Base-by-base conservation (phyloP, 257 asterid species). In the Solanum rostratum region DNA sequence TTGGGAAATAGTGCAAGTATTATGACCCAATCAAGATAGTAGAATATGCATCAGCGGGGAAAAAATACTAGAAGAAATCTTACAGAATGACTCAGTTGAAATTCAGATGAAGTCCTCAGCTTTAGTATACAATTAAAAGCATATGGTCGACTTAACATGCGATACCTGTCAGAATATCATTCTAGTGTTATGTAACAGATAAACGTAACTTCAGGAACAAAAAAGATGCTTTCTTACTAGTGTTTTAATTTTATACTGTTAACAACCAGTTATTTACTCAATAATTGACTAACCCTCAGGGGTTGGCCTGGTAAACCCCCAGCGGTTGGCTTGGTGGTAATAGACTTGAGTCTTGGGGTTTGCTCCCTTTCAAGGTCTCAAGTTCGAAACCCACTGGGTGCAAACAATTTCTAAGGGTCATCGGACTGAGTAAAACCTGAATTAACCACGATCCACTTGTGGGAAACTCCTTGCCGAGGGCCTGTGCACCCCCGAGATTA, bases 51-150 rank as follows among this genome's bases (percentile, higher is more conserved):
- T 30, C 24, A 73, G 50, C 24, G 7, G 73, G 85, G 20, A 85
- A 86, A 86, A 45, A 78, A 78, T 16, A 22, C 60, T 50, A 50
- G 65, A 85, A 78, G 43, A 71, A 73, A 45, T 79, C 95, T 88
- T 90, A 96, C 99, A 65, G 98, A 93, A 89, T 96, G 97, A 85
- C 93, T 93, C 84, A 89, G 91, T 92, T 95, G 93, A 86, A 93
- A 96, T 86, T 96, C 98, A 84, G 97, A 89, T 27, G 99, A 96
- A 89, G 99, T 89, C 91, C 99, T 93, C 85, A 95, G 88, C 43
- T 98, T 97, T 85, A 96, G 88, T 79, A 95, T 94, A 93, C 99
- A 96, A 86, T 96, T 93, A 89, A 96, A 96, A 84, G 98, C 99
- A 87, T 93, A 93, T 52, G 99, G 98, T 62, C 98, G 92, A 88